Evolutionary conservation across 495 filamentous ascomycete genomes (phyloP).

Genomic region (Rhypophila decipiens): DNA sequence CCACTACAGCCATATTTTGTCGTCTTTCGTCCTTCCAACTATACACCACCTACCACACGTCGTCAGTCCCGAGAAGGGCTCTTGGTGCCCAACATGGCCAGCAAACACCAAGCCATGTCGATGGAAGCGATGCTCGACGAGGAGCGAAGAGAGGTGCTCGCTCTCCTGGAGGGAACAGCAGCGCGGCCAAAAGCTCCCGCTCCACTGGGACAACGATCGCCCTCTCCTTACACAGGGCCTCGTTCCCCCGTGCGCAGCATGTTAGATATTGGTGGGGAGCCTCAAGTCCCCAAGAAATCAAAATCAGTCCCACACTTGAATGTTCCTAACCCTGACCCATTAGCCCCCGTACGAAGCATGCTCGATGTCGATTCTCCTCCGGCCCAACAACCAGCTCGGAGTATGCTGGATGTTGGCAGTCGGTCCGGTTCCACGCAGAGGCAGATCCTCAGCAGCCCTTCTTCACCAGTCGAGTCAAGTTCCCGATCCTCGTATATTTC

Average conservation of each 20-base stretch:
- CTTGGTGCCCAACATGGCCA: conserved; percentile 24
- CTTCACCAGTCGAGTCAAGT: conserved; percentile 30
- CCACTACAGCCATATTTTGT: no score
- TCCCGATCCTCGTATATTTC: conserved; percentile 5
- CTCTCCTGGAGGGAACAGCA: conserved; percentile 46
- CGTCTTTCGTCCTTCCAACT: not conserved
- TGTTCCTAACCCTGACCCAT: conserved; percentile 8
- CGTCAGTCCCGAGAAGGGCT: no score
- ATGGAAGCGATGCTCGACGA: conserved; percentile 67
- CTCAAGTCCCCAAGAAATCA: conserved; percentile 1
- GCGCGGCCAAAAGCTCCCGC: conserved; percentile 32
- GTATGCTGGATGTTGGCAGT: conserved; percentile 36
- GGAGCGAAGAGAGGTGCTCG: conserved; percentile 64
- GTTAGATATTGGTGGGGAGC: conserved; percentile 44
- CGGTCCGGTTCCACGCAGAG: conserved; percentile 18
- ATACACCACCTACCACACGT: not conserved
- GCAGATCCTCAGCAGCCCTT: conserved; percentile 30
- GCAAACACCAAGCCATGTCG: conserved; percentile 46
- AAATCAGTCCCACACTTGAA: conserved; percentile 20
- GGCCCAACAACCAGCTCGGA: conserved; percentile 28
- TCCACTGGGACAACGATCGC: conserved; percentile 32
- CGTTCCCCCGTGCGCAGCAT: conserved; percentile 52
- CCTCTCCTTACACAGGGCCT: conserved; percentile 42
- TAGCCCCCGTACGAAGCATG: conserved; percentile 53
- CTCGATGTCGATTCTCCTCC: conserved; percentile 45